Conservation (phyloP, 371 early-diverging fungal species). For the Mortierella sp. region DNA sequence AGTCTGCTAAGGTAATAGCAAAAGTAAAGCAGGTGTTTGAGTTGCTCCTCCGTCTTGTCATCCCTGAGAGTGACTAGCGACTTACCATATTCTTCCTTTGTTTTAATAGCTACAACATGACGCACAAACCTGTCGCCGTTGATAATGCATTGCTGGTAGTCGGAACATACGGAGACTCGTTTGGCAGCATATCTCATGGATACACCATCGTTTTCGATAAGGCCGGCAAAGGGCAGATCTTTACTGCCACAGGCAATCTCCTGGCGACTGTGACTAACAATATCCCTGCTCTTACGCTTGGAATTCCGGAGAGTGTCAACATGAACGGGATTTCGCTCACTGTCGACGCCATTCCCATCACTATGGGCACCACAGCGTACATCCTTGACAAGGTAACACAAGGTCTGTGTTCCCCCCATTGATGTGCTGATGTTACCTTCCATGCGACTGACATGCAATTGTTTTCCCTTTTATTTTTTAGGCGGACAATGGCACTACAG, state of each 20-base stretch:
- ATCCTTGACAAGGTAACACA: slow-evolving; percentile 4
- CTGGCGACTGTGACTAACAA: no score
- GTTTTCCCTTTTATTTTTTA: neutral
- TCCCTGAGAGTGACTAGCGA: no score
- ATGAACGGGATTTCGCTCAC: neutral
- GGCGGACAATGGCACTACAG: neutral
- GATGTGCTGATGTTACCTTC: no score
- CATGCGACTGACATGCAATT: no score
- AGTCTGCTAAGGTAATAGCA: no score
- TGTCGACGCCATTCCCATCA: neutral
- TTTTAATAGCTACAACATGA: neutral
- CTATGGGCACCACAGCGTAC: neutral
- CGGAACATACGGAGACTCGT: neutral
- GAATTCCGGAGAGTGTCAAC: neutral
- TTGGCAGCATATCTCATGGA: neutral
- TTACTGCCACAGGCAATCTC: neutral
- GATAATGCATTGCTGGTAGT: neutral
- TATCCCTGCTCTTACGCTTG: neutral
- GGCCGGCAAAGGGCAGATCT: neutral
- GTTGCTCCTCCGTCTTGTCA: no score
- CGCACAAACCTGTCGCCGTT: neutral
- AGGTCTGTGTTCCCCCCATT: no score
- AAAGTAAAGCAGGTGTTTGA: no score
- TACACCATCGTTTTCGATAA: neutral
- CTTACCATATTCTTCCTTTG: no score